These are phyloP conservation scores for Edaphochlamys debaryana DNA, from an alignment of 139 green algal species.

Conservation along the genomic window DNA sequence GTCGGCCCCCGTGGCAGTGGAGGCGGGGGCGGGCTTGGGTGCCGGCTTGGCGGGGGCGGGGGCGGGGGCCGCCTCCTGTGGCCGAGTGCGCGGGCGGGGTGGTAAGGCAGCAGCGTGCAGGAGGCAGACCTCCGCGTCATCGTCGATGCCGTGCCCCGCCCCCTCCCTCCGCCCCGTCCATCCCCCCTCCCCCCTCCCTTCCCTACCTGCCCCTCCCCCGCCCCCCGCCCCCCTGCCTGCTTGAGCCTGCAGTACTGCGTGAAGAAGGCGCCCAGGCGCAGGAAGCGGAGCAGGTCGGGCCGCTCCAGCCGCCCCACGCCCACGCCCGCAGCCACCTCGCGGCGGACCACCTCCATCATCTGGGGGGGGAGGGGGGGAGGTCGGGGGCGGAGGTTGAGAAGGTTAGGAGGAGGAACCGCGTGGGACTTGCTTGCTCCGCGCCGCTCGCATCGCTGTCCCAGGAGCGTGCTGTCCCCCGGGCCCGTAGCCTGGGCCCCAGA, in stretches of 20 bases:
- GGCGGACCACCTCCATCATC: conserved; percentile 49
- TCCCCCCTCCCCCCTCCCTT: too few relatives aligned
- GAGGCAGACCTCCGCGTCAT: too few relatives aligned
- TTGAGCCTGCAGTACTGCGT: conserved; percentile 68
- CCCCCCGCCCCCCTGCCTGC: conserved; percentile 48
- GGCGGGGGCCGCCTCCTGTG: background rate
- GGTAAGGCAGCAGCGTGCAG: too few relatives aligned
- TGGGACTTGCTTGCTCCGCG: too few relatives aligned
- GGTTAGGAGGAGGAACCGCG: too few relatives aligned
- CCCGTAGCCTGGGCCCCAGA: too few relatives aligned
- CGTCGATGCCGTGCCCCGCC: too few relatives aligned
- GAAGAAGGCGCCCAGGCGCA: conserved; percentile 69
- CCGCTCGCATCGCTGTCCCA: too few relatives aligned
- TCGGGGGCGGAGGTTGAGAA: background rate
- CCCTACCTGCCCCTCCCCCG: background rate
- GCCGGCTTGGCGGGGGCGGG: conserved; percentile 18
- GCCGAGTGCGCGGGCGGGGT: too few relatives aligned
- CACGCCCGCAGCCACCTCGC: conserved; percentile 66
- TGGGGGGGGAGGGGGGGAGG: background rate
- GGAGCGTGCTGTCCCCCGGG: too few relatives aligned
- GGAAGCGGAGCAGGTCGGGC: conserved; percentile 71
- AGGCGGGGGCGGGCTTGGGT: background rate
- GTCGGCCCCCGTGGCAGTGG: background rate
- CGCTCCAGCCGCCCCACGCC: conserved; percentile 65
- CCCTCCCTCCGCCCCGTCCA: too few relatives aligned